Evolutionary conservation across 2,329 filamentous ascomycete species (phyloP).

Genomic region (Claviceps pusilla): DNA sequence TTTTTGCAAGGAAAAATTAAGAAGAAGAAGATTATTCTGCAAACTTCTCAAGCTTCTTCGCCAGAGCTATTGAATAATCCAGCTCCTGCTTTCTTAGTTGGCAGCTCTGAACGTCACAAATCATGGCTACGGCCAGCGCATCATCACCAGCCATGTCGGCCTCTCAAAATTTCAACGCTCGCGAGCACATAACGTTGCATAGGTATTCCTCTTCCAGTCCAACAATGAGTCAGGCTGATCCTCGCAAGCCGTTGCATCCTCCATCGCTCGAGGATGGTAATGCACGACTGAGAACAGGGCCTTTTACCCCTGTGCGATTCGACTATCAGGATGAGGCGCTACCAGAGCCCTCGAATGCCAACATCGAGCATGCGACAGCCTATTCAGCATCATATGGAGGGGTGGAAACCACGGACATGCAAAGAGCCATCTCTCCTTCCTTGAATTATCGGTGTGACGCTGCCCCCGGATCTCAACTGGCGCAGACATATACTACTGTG

Average conservation of each 20-base stretch:
- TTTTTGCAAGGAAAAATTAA: too few relatives aligned
- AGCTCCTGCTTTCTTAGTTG: background rate
- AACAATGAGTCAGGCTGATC: constrained; percentile 10
- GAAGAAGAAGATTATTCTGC: too few relatives aligned
- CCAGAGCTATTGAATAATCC: background rate
- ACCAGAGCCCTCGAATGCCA: constrained; percentile 35
- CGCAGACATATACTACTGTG: constrained; percentile 1
- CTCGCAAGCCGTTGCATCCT: constrained; percentile 23
- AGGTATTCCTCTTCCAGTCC: constrained; percentile 4
- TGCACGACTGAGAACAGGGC: constrained; percentile 33
- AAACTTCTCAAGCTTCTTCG: background rate
- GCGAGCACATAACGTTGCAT: constrained; percentile 7
- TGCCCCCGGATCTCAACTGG: background rate
- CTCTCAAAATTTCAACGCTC: constrained; percentile 12
- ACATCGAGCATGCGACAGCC: constrained; percentile 29
- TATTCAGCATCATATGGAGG: constrained; percentile 13
- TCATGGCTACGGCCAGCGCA: constrained; percentile 21
- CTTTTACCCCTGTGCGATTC: constrained; percentile 40
- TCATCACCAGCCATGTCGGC: constrained; percentile 19
- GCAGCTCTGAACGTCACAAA: constrained; percentile 4
- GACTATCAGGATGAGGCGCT: constrained; percentile 39
- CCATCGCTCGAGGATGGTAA: constrained; percentile 13
- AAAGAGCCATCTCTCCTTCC: background rate
- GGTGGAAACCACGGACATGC: constrained; percentile 1
- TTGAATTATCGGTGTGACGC: constrained; percentile 1